These are phyloP conservation scores for Amorphotheca resinae DNA, from an alignment of 495 filamentous ascomycete species.

Conservation along the genomic window DNA sequence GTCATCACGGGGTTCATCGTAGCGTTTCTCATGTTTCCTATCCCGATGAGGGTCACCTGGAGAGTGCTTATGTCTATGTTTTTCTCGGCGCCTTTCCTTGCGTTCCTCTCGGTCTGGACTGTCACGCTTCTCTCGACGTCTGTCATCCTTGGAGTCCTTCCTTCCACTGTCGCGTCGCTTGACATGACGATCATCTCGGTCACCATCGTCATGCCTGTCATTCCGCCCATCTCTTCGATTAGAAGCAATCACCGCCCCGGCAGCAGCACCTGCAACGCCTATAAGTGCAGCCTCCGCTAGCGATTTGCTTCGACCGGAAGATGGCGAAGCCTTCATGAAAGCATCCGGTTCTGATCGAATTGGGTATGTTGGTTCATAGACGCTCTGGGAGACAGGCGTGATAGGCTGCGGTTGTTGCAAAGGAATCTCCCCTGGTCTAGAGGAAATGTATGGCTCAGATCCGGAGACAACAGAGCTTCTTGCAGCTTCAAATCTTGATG, in stretches of 20 bases:
- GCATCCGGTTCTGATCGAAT: slow-evolving; percentile 19
- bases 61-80: slow-evolving; percentile 7
- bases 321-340: slow-evolving; percentile 18
- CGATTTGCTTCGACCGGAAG: slow-evolving; percentile 23
- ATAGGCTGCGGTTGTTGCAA: slow-evolving; percentile 47
- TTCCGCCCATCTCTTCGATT: slow-evolving; percentile 29
- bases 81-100: slow-evolving; percentile 17
- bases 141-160: slow-evolving; percentile 9
- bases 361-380: slow-evolving; percentile 34
- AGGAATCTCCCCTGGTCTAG: slow-evolving; percentile 36
- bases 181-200: slow-evolving; percentile 11
- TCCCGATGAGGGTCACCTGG: slow-evolving; percentile 11
- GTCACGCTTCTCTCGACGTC: slow-evolving; percentile 7
- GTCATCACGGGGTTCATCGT: slow-evolving; percentile 17
- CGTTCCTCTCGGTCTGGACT: slow-evolving; percentile 8
- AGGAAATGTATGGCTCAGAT: slow-evolving; percentile 15
- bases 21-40: slow-evolving; percentile 18
- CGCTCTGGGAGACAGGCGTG: slow-evolving; percentile 39
- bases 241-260: slow-evolving; percentile 28
- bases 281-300: slow-evolving; percentile 35
- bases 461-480: slow-evolving; percentile 31
- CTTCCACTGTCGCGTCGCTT: slow-evolving; percentile 15
- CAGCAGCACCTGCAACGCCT: slow-evolving; percentile 35
- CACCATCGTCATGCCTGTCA: slow-evolving; percentile 13
- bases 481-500: slow-evolving; percentile 41